phyloP scores from a whole-genome alignment of 169 alveolate genomes.

The Cryptosporidium viatorum region DNA sequence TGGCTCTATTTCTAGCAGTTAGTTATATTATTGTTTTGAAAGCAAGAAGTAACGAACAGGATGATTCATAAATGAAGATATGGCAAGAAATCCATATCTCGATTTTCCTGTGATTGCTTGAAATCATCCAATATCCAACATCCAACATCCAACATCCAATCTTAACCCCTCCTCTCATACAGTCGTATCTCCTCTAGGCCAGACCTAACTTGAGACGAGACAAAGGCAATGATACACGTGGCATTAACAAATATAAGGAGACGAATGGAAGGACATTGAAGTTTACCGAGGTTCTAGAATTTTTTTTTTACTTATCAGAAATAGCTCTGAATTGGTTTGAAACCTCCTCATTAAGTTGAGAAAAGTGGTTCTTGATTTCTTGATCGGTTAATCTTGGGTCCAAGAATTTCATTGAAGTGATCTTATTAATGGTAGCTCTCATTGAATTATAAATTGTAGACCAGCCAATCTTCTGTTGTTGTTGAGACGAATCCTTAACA shows the following conservation, averaged over 20 bases:
- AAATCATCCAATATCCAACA: background rate
- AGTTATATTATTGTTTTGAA: background rate
- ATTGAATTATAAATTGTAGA: slow-evolving; percentile 91
- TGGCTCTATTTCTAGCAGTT: background rate
- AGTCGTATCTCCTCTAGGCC: background rate
- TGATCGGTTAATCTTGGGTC: slow-evolving; percentile 85
- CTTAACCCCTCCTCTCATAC: too few species aligned
- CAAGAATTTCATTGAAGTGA: slow-evolving; percentile 92
- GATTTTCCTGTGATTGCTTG: background rate
- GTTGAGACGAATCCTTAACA: slow-evolving; percentile 87
- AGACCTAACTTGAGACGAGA: background rate
- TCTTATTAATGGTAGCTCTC: slow-evolving; percentile 90
- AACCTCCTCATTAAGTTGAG: slow-evolving; percentile 77
- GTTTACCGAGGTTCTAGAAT: background rate
- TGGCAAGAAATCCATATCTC: background rate
- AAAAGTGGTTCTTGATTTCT: slow-evolving; percentile 82
- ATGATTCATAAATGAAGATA: background rate
- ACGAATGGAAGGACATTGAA: background rate
- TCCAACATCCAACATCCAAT: background rate
- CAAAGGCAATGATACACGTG: background rate
- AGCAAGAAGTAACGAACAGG: background rate
- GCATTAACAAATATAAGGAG: background rate
- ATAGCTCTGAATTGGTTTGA: slow-evolving; percentile 80
- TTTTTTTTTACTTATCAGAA: slow-evolving; percentile 16
- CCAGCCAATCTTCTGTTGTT: slow-evolving; percentile 92